Conservation (phyloP, 441 rosid genomes). For the Populus hybrid region DNA sequence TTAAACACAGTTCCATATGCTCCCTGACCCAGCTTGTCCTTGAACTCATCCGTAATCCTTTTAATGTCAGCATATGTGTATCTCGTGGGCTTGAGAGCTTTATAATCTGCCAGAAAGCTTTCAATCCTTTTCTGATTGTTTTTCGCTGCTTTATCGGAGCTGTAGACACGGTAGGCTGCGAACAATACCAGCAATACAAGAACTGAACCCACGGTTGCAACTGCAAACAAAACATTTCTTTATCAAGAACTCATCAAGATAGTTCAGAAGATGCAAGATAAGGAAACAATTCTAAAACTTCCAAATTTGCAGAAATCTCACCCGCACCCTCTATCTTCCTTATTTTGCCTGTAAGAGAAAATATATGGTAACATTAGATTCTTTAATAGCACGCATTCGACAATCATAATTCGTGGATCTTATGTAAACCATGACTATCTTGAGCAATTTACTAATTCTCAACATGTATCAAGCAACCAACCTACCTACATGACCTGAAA, state of each 20-base stretch:
- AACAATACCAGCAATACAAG: neutral
- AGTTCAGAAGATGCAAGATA: neutral
- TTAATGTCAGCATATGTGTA: constrained; percentile 20
- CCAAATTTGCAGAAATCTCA: neutral
- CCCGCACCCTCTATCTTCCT: neutral
- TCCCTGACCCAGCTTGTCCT: constrained; percentile 26
- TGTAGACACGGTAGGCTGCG: neutral
- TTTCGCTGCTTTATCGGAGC: constrained; percentile 10
- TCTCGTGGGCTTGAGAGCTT: constrained; percentile 21
- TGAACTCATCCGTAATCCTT: constrained; percentile 25
- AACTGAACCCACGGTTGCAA: neutral
- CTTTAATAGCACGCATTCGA: too few species aligned
- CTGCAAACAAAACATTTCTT: constrained; percentile 2
- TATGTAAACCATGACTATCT: too few species aligned
- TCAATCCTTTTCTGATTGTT: neutral
- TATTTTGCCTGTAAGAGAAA: too few species aligned
- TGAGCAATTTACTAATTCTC: too few species aligned
- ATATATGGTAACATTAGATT: too few species aligned
- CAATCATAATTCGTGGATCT: too few species aligned
- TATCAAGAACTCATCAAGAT: neutral
- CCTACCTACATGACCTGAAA: too few species aligned
- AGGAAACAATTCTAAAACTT: neutral
- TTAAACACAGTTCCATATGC: constrained; percentile 28
- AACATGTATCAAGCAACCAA: too few species aligned
- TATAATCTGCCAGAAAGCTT: constrained; percentile 23